Evolutionary conservation across 129 eudicot species (phyloP), one percentile per base, ranked within the genome.

Genomic region (Chrysanthemum seticuspe): DNA sequence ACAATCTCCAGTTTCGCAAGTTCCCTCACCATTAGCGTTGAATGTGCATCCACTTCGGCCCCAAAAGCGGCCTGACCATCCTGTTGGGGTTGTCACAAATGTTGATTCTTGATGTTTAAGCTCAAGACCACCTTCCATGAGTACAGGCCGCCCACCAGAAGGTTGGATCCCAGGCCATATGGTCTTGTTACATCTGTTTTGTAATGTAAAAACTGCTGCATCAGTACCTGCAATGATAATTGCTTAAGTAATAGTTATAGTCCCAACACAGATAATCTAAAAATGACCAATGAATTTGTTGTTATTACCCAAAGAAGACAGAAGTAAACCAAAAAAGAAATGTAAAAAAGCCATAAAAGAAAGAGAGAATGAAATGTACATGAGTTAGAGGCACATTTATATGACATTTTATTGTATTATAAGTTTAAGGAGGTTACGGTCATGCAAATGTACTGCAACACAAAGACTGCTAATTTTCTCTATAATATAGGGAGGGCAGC

Each of bases 1-100:
- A 40, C 96, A 89, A 82, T 85, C 88, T 21, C 91, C 97, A 0
- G 94, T 83, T 60, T 56, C 13, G 80, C 95, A 88, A 19, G 44
- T 63, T 57, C 91, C 97, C 13, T 31, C 74, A 72, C 87, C 86
- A 5, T 75, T 54, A 36, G 13, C n/a, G 45, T 85, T 76, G 23
- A 85, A 85, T 0, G 8, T 36, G 88, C 97, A 91, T 4, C 85
- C 86, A 12, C 40, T 76, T 15, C 97, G 76, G 12, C 74, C 86
- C 97, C 97, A 90, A 12, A 85, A 72, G 29, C 95, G 87, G 64
- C 97, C 95, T 1, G 95, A 80, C 95, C 97, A 87, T 8, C 83
- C 83, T 58, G 47, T 14, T 15, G 95, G 97, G 11, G 95, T 77
- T 0, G 79, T 69, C 36, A 91, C 68, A 6, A 62, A 57, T 19